Evolutionary conservation across 208 protist species (phyloP), one percentile per base, ranked within the genome.

Genomic region (Tetramitus jugosus): DNA sequence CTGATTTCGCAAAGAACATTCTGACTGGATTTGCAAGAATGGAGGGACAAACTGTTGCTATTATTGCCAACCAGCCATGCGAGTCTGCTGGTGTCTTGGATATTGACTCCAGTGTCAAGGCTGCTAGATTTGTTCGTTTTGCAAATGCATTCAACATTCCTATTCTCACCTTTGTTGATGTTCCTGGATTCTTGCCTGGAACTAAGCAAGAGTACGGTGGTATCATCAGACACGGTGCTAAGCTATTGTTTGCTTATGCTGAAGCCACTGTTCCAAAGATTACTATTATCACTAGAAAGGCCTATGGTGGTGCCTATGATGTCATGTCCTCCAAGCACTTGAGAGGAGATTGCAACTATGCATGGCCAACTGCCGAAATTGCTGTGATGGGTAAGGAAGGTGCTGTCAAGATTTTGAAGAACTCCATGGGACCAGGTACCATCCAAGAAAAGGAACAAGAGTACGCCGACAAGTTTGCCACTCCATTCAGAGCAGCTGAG

Each of bases 81-180:
- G 81, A 91, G 77, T 83, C 93, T 31, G 93, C 94, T n/a, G 95
- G 95, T 64, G 86, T 87, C 65, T 86, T 98, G 7, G 95, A 98
- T 78, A 96, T 97, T 65, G 83, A 94, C 82, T 85, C 88, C 10
- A 87, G 86, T 31, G 80, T 90, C 61, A 96, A 95, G 85, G 94
- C 86, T 1, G 93, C 92, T 2, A 87, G 94, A 45, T 96, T 98
- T 81, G 94, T 98, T 37, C 89, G 95, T 78, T 97, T 98, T 85
- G 95, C 93, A 76, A 95, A 98, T 79, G 85, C 90, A 60, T 98
- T 97, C 88, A 96, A 97, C 89, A 97, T 98, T 79, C 96, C 96
- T 26, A 85, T 98, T 60, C 26, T 98, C 56, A 97, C 95, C 26
- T 92, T 98, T 49, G 93, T 96, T 14, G 94, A 98, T 76, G 95